phyloP scores from a whole-genome alignment of 2,329 filamentous ascomycete species.

The Beauveria pseudobassiana region DNA sequence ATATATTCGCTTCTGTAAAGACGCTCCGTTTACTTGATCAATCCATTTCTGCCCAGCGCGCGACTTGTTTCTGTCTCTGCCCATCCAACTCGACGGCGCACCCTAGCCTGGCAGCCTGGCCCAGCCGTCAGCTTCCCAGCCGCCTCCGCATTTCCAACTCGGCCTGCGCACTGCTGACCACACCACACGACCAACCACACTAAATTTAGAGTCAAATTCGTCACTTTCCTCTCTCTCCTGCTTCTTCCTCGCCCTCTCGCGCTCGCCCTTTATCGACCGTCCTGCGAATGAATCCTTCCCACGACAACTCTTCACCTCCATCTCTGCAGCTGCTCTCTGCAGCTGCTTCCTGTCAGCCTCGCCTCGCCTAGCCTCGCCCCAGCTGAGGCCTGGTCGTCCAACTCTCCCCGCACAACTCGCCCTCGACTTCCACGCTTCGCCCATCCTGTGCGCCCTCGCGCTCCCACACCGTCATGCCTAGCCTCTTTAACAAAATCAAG shows the following conservation, averaged over 20 bases:
- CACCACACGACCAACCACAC: neutral
- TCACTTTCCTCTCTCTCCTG: neutral
- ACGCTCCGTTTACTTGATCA: too few species aligned
- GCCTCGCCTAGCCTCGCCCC: conserved; percentile 1
- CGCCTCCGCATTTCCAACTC: conserved; percentile 7
- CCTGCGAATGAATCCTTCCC: neutral
- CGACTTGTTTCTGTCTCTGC: neutral
- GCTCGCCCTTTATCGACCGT: neutral
- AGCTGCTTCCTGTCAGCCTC: conserved; percentile 6
- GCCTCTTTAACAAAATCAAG: conserved; percentile 54
- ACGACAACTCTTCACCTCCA: neutral
- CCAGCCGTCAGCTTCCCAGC: neutral
- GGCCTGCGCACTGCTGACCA: neutral
- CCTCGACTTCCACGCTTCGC: conserved; percentile 11
- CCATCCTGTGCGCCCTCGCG: conserved; percentile 15
- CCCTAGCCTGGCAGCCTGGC: too few species aligned
- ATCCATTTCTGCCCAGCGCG: too few species aligned
- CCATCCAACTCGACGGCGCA: too few species aligned
- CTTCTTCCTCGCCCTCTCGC: neutral
- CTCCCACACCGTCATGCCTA: conserved; percentile 37
- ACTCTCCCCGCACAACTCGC: neutral
- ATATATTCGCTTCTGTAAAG: too few species aligned
- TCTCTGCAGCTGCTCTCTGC: neutral
- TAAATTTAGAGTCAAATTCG: too few species aligned
- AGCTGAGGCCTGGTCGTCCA: conserved; percentile 3